These are phyloP conservation scores for Imleria badia DNA, from an alignment of 768 basidiomycete species.

Conservation along the genomic window DNA sequence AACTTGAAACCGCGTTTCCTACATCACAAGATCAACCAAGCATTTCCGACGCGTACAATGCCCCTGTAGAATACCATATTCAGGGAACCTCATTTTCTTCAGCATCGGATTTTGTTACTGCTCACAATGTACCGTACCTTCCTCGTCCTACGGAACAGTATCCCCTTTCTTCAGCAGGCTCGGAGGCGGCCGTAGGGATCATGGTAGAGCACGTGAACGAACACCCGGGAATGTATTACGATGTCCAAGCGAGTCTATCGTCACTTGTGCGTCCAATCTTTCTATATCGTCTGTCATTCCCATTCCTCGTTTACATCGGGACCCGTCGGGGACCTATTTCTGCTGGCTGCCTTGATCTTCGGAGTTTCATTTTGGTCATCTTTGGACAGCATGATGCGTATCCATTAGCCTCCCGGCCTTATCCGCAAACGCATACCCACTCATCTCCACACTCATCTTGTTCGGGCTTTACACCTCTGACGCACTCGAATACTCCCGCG, in stretches of 20 bases:
- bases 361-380: not conserved
- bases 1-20: not conserved
- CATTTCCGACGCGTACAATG: not conserved
- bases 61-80: not conserved
- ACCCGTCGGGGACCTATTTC: too few species aligned
- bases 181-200: constrained; percentile 13
- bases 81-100: constrained; percentile 9
- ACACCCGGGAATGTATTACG: constrained; percentile 11
- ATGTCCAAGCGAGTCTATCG: constrained; percentile 16
- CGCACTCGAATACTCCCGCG: constrained; percentile 25
- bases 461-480: constrained; percentile 22
- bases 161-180: not conserved
- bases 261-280: constrained; percentile 23
- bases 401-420: not conserved
- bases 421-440: constrained; percentile 8
- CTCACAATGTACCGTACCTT: constrained; percentile 4
- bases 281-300: too few species aligned
- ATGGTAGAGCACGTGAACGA: constrained; percentile 16
- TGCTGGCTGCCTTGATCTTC: too few species aligned
- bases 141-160: constrained; percentile 6
- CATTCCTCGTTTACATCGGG: too few species aligned
- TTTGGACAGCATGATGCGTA: constrained; percentile 18
- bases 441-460: constrained; percentile 22
- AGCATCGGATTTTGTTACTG: not conserved
- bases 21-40: not conserved